These are phyloP conservation scores for Aschersonia sp. DNA, from an alignment of 2,329 filamentous ascomycete species.

Conservation along the genomic window DNA sequence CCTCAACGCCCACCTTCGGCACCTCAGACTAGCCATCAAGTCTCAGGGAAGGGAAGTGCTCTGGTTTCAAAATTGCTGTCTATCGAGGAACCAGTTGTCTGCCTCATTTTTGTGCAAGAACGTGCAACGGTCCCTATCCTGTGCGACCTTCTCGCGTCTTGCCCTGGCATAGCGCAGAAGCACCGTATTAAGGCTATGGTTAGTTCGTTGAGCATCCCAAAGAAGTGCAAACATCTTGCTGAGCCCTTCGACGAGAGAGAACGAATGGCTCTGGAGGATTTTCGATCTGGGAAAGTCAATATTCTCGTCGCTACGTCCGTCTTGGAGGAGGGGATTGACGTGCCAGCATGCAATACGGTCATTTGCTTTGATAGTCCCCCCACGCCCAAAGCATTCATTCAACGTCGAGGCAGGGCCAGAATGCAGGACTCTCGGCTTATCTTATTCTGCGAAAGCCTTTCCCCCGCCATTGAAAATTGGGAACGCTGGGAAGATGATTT, in stretches of 20 bases:
- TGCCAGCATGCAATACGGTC: conserved; percentile 48
- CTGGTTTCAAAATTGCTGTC: conserved; percentile 38
- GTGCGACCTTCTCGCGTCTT: conserved; percentile 36
- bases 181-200: conserved; percentile 41
- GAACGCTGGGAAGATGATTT: conserved; percentile 55
- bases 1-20: conserved; percentile 2
- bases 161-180: conserved; percentile 29
- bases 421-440: conserved; percentile 36
- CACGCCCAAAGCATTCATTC: conserved; percentile 43
- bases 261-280: conserved; percentile 24
- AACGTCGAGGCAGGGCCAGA: conserved; percentile 38
- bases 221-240: conserved; percentile 24
- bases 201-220: conserved; percentile 29
- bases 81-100: conserved; percentile 27
- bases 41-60: conserved; percentile 43
- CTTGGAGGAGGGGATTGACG: conserved; percentile 53
- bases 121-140: conserved; percentile 47
- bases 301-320: conserved; percentile 49
- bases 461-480: conserved; percentile 35
- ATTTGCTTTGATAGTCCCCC: conserved; percentile 37
- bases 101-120: conserved; percentile 56
- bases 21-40: conserved; percentile 7
- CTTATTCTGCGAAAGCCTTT: conserved; percentile 23
- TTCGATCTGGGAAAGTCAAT: conserved; percentile 38
- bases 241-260: conserved; percentile 19